A percentile compares a stretch with the other conserved stretches of the same genome.
phyloP scores from a whole-genome alignment of 805 yeast species.

The Saturnispora zaruensis region DNA sequence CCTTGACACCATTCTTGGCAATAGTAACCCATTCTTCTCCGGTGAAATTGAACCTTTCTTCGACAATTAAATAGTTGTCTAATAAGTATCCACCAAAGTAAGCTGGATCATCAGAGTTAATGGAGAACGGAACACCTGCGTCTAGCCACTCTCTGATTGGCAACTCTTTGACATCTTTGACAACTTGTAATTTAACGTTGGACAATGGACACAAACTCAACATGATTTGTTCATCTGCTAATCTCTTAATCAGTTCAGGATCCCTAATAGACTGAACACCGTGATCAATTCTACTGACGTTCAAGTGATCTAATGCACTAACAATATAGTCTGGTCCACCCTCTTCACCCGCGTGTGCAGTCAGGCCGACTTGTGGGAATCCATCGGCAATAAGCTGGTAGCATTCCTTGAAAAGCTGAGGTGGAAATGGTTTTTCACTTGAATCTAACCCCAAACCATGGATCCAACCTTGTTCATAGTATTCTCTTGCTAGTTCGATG shows the following conservation, averaged over 20 bases:
- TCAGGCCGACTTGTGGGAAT: conserved; percentile 49
- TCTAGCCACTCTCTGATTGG: conserved; percentile 59
- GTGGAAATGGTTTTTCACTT: conserved; percentile 71
- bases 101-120: conserved; percentile 76
- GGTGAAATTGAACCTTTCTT: conserved; percentile 55
- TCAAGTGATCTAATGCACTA: conserved; percentile 48
- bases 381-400: conserved; percentile 40
- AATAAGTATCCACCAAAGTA: conserved; percentile 80
- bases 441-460: conserved; percentile 80
- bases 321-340: conserved; percentile 66
- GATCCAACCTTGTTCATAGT: conserved; percentile 48
- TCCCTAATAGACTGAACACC: conserved; percentile 61
- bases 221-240: conserved; percentile 48
- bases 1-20: conserved; percentile 57
- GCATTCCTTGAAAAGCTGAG: conserved; percentile 57
- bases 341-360: conserved; percentile 90
- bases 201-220: conserved; percentile 72
- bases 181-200: conserved; percentile 68
- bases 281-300: conserved; percentile 70
- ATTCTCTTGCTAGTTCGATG: conserved; percentile 43
- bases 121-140: conserved; percentile 56
- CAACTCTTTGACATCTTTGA: conserved; percentile 53
- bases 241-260: conserved; percentile 42
- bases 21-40: conserved; percentile 53
- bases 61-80: conserved; percentile 64